These are phyloP conservation scores for Trametes coccinea DNA, from an alignment of 768 basidiomycete genomes.

Conservation along the genomic window DNA sequence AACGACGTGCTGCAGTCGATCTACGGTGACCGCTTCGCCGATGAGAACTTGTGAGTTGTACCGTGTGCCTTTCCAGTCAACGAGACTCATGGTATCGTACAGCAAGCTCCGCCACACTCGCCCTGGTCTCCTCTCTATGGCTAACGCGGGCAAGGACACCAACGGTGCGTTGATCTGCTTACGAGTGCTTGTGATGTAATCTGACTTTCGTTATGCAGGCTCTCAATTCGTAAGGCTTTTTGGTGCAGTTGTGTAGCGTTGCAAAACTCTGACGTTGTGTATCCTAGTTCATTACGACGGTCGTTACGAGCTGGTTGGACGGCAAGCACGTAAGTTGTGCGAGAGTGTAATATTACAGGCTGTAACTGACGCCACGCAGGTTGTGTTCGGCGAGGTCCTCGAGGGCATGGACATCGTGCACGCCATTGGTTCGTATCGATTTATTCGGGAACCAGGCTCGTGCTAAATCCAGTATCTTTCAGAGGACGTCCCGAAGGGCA, in stretches of 20 bases:
- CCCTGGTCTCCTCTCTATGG: conserved; percentile 90
- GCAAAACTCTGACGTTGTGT: not conserved
- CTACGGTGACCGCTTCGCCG: conserved; percentile 87
- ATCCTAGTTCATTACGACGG: conserved; percentile 87
- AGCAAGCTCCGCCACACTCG: conserved; percentile 96
- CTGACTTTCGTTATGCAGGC: conserved; percentile 42
- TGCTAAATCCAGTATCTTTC: not conserved
- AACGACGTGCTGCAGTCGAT: conserved; percentile 59
- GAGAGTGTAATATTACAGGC: not conserved
- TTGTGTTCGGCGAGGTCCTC: conserved; percentile 90
- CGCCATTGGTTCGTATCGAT: conserved; percentile 56
- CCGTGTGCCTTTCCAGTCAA: not conserved
- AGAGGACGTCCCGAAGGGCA: conserved; percentile 76
- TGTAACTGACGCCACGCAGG: conserved; percentile 41
- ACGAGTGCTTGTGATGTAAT: not conserved
- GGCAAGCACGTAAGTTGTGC: conserved; percentile 68
- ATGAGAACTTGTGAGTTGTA: conserved; percentile 87
- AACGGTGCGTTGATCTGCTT: conserved; percentile 58
- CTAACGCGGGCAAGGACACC: conserved; percentile 89
- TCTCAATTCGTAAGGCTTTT: conserved; percentile 77
- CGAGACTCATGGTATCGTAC: not conserved
- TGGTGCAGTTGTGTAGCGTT: not conserved
- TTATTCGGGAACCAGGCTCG: not conserved
- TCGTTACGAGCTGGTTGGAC: conserved; percentile 86
- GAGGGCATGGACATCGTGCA: conserved; percentile 90